Conservation (phyloP, 306 rosid genomes). For the Herpetospermum pedunculosum region DNA sequence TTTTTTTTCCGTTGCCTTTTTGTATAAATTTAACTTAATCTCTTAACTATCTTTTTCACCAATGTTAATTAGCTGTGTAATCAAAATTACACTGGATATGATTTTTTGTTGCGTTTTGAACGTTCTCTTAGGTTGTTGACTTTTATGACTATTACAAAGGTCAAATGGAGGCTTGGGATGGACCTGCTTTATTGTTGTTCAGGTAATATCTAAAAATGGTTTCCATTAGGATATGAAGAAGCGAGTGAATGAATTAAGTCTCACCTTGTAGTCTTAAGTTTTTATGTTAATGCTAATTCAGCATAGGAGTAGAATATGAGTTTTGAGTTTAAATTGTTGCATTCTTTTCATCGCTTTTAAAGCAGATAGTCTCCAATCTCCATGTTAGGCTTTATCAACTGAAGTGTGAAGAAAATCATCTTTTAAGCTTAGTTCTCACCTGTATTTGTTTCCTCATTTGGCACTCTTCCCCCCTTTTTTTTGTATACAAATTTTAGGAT, state of each 20-base stretch:
- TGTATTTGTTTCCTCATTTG: not conserved
- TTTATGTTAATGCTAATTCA: not conserved
- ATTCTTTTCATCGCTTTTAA: not conserved
- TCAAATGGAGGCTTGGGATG: slow-evolving; percentile 99
- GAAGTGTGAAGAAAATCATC: not conserved
- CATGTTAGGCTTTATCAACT: not conserved
- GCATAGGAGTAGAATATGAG: not conserved
- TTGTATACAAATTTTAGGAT: not conserved
- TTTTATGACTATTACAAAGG: slow-evolving; percentile 99
- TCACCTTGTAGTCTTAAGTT: not conserved
- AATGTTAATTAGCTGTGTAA: not conserved
- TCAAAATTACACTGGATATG: not conserved
- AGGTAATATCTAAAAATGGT: slow-evolving; percentile 34
- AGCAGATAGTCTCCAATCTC: not conserved
- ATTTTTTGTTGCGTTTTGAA: not conserved
- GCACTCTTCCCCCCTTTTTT: not conserved
- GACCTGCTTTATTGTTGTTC: slow-evolving; percentile 96
- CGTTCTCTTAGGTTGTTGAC: slow-evolving; percentile 53
- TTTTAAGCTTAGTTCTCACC: not conserved
- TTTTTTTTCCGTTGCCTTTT: not conserved
- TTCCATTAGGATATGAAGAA: not conserved
- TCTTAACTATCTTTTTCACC: not conserved
- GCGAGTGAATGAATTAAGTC: not conserved
- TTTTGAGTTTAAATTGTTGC: not conserved
- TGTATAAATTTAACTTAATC: not conserved